Percentiles rank a stretch among this genome's conserved stretches.
These are phyloP conservation scores for Populus davidiana DNA, from an alignment of 345 rosid species.

Conservation along the genomic window DNA sequence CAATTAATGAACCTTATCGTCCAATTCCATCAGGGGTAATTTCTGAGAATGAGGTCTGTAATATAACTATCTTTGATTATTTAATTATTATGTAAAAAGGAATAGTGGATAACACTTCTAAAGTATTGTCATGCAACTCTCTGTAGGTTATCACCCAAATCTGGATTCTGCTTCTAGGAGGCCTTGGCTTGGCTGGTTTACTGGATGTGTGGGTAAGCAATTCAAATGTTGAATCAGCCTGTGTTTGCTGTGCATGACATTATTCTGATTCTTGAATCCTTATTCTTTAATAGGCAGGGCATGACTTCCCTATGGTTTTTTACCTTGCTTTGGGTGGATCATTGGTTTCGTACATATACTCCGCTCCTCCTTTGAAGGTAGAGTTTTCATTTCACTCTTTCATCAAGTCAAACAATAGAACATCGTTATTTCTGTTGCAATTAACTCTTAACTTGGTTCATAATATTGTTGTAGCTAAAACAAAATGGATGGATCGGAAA, in stretches of 20 bases:
- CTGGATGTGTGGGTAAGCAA: slow-evolving; percentile 90
- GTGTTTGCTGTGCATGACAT: slow-evolving; percentile 4
- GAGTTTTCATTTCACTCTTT: slow-evolving; percentile 12
- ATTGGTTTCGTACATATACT: slow-evolving; percentile 86
- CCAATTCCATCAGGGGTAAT: slow-evolving; percentile 96
- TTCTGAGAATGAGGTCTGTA: slow-evolving; percentile 77
- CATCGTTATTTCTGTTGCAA: too few species aligned
- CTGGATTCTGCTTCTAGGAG: slow-evolving; percentile 82
- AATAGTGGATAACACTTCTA: background rate
- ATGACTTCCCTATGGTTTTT: slow-evolving; percentile 62
- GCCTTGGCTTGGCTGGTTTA: slow-evolving; percentile 74
- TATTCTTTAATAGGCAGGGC: slow-evolving; percentile 73
- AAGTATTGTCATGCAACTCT: slow-evolving; percentile 13
- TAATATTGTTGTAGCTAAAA: slow-evolving; percentile 63
- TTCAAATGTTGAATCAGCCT: slow-evolving; percentile 2
- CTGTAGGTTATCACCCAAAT: slow-evolving; percentile 82
- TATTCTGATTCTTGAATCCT: slow-evolving; percentile 16
- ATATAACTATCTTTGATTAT: background rate
- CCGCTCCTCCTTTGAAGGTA: slow-evolving; percentile 98
- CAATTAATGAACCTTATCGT: slow-evolving; percentile 96
- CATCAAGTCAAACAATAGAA: slow-evolving; percentile 3
- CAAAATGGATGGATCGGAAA: slow-evolving; percentile 99
- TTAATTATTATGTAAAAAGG: background rate
- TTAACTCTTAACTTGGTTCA: slow-evolving; percentile 13
- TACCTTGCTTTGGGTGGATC: slow-evolving; percentile 98